A percentile compares a stretch with the other conserved stretches of the same genome.
These are phyloP conservation scores for Colletotrichum siamense DNA, from an alignment of 2,329 filamentous ascomycete genomes.

Conservation along the genomic window DNA sequence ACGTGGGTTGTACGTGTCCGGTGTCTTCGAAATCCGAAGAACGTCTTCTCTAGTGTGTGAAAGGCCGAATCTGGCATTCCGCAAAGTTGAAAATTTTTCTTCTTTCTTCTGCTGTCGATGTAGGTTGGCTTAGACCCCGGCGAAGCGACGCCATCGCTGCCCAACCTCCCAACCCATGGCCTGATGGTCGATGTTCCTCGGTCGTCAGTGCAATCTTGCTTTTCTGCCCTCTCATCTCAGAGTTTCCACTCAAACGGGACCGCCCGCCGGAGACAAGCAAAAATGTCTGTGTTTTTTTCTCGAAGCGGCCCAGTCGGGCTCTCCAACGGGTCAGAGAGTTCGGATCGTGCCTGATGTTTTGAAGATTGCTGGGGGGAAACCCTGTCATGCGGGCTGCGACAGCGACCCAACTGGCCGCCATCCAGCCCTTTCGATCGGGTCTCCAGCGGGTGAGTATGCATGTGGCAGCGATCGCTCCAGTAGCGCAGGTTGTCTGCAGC, in stretches of 20 bases:
- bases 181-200: background rate
- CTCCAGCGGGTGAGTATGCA: background rate
- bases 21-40: background rate
- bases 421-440: background rate
- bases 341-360: conserved; percentile 10
- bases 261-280: background rate
- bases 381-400: background rate
- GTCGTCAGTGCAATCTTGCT: conserved; percentile 2
- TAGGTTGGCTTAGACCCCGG: background rate
- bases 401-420: conserved; percentile 1
- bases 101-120: background rate
- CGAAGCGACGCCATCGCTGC: conserved; percentile 12
- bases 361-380: background rate
- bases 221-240: background rate
- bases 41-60: too few relatives aligned
- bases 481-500: conserved; percentile 6
- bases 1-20: background rate
- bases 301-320: background rate
- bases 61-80: background rate
- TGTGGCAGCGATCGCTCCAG: conserved; percentile 1
- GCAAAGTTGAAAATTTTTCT: background rate
- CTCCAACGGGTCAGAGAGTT: conserved; percentile 8
- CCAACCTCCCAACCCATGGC: conserved; percentile 13
- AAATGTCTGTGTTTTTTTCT: background rate
- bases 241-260: conserved; percentile 4